Evolutionary conservation across 768 basidiomycete genomes (phyloP).

Genomic region (Rossbeevera mucosa): DNA sequence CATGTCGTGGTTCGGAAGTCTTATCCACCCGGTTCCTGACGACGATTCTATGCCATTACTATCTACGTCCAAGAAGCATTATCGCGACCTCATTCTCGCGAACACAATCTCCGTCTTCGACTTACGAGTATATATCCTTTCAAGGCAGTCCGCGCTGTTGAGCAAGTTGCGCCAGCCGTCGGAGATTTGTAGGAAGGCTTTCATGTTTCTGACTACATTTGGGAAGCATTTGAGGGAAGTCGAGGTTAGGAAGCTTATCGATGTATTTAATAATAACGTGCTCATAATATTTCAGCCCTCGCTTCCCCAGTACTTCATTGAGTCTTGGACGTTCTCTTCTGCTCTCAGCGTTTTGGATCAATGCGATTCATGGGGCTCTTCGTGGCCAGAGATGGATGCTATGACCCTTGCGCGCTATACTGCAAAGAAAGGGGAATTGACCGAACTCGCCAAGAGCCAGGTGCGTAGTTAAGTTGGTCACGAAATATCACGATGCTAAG

Average conservation of each 20-base stretch:
- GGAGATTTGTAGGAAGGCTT: slow-evolving; percentile 68
- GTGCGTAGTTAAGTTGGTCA: slow-evolving; percentile 36
- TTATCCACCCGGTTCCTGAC: slow-evolving; percentile 62
- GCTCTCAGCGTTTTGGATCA: slow-evolving; percentile 78
- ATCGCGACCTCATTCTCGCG: slow-evolving; percentile 81
- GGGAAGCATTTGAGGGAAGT: slow-evolving; percentile 69
- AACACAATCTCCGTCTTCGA: slow-evolving; percentile 94
- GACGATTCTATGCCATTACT: slow-evolving; percentile 83
- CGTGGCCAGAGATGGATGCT: slow-evolving; percentile 42
- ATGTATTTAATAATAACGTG: slow-evolving; percentile 1
- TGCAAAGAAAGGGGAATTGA: slow-evolving; percentile 82
- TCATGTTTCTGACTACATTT: slow-evolving; percentile 72
- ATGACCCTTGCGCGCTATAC: slow-evolving; percentile 48
- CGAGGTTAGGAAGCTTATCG: slow-evolving; percentile 46
- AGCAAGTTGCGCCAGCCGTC: slow-evolving; percentile 61
- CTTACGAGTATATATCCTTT: slow-evolving; percentile 85
- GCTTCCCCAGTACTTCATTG: slow-evolving; percentile 70
- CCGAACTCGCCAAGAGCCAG: slow-evolving; percentile 86
- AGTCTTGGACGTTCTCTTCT: slow-evolving; percentile 92
- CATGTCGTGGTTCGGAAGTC: slow-evolving; percentile 87
- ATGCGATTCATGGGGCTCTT: slow-evolving; percentile 67
- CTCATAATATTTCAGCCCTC: slow-evolving; percentile 37
- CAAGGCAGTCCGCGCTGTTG: slow-evolving; percentile 76
- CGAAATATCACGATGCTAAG: not conserved
- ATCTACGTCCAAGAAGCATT: slow-evolving; percentile 76